Percentiles rank a stretch among this genome's conserved stretches.
phyloP scores from a whole-genome alignment of 768 basidiomycete genomes.

The Macrolepiota fuliginosa region DNA sequence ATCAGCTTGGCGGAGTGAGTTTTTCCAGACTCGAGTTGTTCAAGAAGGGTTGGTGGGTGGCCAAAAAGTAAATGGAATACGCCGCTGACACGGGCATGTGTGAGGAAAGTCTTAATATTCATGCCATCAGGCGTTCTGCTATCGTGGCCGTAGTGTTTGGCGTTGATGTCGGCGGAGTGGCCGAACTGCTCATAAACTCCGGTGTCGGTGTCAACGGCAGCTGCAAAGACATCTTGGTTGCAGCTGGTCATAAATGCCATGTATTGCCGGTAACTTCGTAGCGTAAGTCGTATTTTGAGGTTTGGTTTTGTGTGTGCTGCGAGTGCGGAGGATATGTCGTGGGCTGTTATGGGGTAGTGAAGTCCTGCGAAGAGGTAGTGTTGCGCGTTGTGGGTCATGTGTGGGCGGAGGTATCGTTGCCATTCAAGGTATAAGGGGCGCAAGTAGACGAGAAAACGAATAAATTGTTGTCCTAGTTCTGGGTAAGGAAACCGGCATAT shows the following conservation, averaged over 20 bases:
- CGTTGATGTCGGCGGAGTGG: slow-evolving; percentile 10
- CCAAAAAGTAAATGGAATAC: slow-evolving; percentile 16
- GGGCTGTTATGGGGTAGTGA: background rate
- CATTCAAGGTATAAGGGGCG: background rate
- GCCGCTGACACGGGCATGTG: slow-evolving; percentile 11
- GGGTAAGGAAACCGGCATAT: background rate
- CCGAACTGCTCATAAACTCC: slow-evolving; percentile 13
- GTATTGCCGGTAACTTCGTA: background rate
- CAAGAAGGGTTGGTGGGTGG: background rate
- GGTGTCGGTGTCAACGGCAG: background rate
- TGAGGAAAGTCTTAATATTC: slow-evolving; percentile 8
- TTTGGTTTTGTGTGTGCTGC: background rate
- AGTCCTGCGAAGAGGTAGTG: background rate
- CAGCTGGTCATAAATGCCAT: slow-evolving; percentile 13
- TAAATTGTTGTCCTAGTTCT: background rate
- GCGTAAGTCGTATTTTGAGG: background rate
- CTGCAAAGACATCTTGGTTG: background rate
- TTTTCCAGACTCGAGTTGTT: background rate
- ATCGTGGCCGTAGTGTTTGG: slow-evolving; percentile 17
- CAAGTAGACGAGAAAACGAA: background rate
- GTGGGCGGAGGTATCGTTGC: background rate
- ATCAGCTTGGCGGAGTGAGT: background rate
- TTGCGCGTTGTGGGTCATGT: background rate
- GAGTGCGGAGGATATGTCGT: background rate
- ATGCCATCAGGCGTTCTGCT: slow-evolving; percentile 9